Percentiles rank a stretch among this genome's conserved stretches.
These are phyloP conservation scores for Phytophthora ramorum DNA, from an alignment of 352 stramenopile species.

Conservation along the genomic window DNA sequence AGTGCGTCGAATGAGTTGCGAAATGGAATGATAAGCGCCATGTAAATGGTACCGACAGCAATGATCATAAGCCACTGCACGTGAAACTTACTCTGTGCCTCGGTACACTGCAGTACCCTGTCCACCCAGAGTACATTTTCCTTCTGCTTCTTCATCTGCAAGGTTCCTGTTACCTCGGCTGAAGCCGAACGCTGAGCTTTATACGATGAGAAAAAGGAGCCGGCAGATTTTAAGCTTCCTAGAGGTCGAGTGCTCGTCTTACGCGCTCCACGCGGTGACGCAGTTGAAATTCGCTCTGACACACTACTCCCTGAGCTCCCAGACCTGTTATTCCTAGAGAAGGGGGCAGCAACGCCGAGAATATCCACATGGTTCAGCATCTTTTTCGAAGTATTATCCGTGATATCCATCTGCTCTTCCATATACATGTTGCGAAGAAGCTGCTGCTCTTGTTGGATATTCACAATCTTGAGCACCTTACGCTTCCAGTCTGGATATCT, in stretches of 20 bases:
- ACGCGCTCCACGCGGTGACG: background rate
- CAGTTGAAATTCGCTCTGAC: conserved; percentile 4
- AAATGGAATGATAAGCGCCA: conserved; percentile 52
- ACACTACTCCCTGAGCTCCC: conserved; percentile 12
- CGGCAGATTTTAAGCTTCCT: conserved; percentile 6
- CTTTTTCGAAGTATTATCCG: conserved; percentile 10
- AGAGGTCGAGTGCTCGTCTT: conserved; percentile 1
- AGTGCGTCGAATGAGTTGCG: conserved; percentile 50
- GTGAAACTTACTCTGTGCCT: conserved; percentile 54
- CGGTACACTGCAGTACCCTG: conserved; percentile 44
- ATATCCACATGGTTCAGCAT: conserved; percentile 27
- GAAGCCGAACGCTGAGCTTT: conserved; percentile 32
- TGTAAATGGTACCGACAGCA: conserved; percentile 42
- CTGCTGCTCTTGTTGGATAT: conserved; percentile 58
- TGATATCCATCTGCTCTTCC: conserved; percentile 64
- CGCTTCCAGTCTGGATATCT: conserved; percentile 71
- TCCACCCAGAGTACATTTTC: conserved; percentile 56
- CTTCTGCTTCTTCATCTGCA: conserved; percentile 14
- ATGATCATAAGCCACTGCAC: conserved; percentile 47
- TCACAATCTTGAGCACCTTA: conserved; percentile 62
- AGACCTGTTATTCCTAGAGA: background rate
- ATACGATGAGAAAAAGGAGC: conserved; percentile 37
- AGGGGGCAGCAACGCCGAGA: conserved; percentile 1
- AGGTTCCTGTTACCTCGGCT: conserved; percentile 4
- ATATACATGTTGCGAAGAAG: conserved; percentile 65